Conservation (phyloP, 768 basidiomycete species). For the Collybia nuda region DNA sequence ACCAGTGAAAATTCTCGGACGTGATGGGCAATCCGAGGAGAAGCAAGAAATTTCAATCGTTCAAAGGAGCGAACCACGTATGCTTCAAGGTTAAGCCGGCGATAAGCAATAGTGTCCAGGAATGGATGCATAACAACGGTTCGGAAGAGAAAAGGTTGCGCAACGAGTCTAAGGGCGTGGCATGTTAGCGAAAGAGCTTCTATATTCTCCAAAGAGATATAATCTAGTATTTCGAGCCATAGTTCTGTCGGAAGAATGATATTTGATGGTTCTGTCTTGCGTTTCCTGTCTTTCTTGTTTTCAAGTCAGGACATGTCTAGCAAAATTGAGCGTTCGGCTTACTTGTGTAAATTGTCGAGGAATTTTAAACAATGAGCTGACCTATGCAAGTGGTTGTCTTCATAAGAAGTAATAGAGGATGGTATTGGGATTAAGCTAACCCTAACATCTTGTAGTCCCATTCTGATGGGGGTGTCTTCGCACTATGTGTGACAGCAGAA, state of each 20-base stretch:
- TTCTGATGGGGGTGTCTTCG: too few species aligned
- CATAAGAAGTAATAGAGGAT: too few species aligned
- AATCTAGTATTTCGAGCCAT: conserved; percentile 17
- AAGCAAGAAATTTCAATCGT: conserved; percentile 14
- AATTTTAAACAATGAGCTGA: not conserved
- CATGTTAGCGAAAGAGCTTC: conserved; percentile 10
- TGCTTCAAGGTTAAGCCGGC: conserved; percentile 10
- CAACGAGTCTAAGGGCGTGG: conserved; percentile 13
- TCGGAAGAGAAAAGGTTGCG: conserved; percentile 15
- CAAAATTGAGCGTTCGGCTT: not conserved
- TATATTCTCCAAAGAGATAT: conserved; percentile 4
- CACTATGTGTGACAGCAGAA: too few species aligned
- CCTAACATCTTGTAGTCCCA: too few species aligned
- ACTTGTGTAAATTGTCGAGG: conserved; percentile 1
- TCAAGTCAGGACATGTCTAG: not conserved
- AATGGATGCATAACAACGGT: conserved; percentile 16
- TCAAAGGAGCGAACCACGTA: conserved; percentile 12
- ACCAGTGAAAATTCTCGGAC: conserved; percentile 14
- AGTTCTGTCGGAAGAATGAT: conserved; percentile 17
- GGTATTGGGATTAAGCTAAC: too few species aligned
- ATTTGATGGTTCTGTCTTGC: not conserved
- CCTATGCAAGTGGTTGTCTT: too few species aligned
- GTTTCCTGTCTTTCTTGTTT: not conserved
- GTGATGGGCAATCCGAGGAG: conserved; percentile 6
- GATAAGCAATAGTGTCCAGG: conserved; percentile 16